Base-by-base conservation (phyloP, 768 basidiomycete genomes). In the Psilocybe sp. region DNA sequence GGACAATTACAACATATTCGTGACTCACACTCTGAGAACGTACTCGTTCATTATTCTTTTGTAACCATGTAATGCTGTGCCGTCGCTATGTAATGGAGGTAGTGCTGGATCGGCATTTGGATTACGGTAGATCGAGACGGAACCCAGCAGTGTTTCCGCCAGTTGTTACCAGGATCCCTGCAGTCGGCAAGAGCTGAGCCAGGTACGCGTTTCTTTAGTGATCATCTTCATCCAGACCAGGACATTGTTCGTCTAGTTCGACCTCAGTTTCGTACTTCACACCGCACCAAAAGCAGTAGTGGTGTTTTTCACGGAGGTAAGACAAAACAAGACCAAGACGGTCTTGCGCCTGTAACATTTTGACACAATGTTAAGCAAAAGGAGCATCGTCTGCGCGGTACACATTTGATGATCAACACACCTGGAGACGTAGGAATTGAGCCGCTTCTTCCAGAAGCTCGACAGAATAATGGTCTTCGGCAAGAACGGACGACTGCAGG, bases 221-320 rank as follows among this genome's bases (percentile, higher is more conserved):
- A 52, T 78, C 81, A 36, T 89, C 87, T 64, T 94, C 92, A 28
- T 79, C 77, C 37, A 72, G 62, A 6, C 92, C 92, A 5, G 91
- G 91, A 65, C 92, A 94, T 48, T 82, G 73, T 34, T 60, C 65
- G 35, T 68, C 68, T 72, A 94, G 69, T 44, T 89, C 86, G 13
- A 78, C 77, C 5, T 68, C 64, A 54, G 75, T 72, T 5, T 78
- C 75, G 60, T 92, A 94, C 57, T 82, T 77, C 11, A 85, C 78
- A 11, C 92, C 92, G 62, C 92, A 94, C 88, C 90, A 93, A 66
- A 92, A 92, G 63, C 92, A 93, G 63, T 93, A 93, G 5, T 73
- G 62, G 64, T 92, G 81, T 52, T 72, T 76, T 35, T 79, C 73
- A 19, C 92, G 85, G 43, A 94, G 77, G 65, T 94, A 91, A 4